Base-by-base conservation (phyloP, 331 rosid species). In the Phaseolus coccineus region DNA sequence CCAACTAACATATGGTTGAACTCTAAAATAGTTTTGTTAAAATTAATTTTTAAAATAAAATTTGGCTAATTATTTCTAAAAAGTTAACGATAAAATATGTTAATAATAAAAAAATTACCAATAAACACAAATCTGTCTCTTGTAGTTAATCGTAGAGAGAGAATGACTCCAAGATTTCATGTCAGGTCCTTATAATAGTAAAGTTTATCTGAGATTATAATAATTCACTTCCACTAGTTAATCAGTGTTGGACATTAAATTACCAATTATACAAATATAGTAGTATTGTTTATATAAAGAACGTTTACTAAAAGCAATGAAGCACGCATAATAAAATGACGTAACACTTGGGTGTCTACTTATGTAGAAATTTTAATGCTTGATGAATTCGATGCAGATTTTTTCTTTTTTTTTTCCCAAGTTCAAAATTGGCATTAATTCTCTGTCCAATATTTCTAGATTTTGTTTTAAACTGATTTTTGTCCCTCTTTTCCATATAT, bases 1-100 rank as follows among this genome's bases (percentile, higher is more conserved):
- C 65, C 69, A 61, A 39, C 42, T 15, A 27, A 16, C 19, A 31
- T 12, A 15, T 52, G n/a, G 74, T 64, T 64, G 75, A 77, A 55
- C 70, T 40, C 9, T 3, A 28, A 42, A 42, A 39, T 15, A 0
- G 5, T 24, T 50, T 51, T 51, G 16, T 44, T 3, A 8, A 69
- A 12, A 78, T 3, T 78, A 68, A 40, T 53, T 78, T 55, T 67
- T 66, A 19, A 64, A 40, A 40, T 40, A 40, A n/a, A 35, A 10
- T 39, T 4, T 40, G 7, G 47, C 30, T 37, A 50, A 64, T 37
- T 37, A n/a, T 64, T 33, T 63, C 67, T 61, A 61, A 10, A 15
- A 63, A 63, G 69, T 63, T 63, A 33, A 15, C 15, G 69, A 19
- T 19, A 19, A 19, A 19, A 19, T 19, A 19, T 19, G 22, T 19